Evolutionary conservation across 1,284 basidiomycete species (phyloP), one percentile per base, ranked within the genome.

Genomic region (Ceratorhiza oryzae-sativae): DNA sequence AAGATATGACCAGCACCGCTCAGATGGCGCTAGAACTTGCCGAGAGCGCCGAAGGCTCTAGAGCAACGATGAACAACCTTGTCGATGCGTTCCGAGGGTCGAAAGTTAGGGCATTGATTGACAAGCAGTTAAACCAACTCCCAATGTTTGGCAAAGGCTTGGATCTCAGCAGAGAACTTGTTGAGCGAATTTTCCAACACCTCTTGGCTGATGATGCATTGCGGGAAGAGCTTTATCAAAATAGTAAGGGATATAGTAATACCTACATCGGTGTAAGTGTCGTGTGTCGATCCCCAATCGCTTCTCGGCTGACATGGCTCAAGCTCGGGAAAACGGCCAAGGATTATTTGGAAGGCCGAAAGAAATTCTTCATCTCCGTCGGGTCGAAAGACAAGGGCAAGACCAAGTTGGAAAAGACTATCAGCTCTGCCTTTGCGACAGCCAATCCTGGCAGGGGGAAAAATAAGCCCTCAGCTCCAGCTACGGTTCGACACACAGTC

Each of bases 1-100:
- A 84, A 63, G 86, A 94, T 77, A 81, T 89, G 55, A 88, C 88
- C 0, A 77, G 77, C 0, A 79, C 84, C 53, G 88, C 88, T 0
- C 79, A 79, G 51, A 82, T 84, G 65, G 82, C 86, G 5, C 78
- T 88, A 20, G 79, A 80, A n/a, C 81, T 93, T 13, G 83, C 92
- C 18, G 78, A 85, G 65, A 77, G 82, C 34, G 82, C 88, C 73
- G 79, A 73, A 78, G 82, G 36, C 79, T 86, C 62, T 86, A 86
- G n/a, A 76, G 83, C 73, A 74, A 82, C 73, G 81, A 85, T 76
- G 83, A 85, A 77, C 79, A 77, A 75, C 9, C 27, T 45, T 56
- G 83, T 86, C 42, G 84, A 86, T 46, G 85, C 89, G 2, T 88
- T 91, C 79, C 83, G 84, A 55, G 93, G 93, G 8, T 85, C 85